Percentiles rank a stretch among this genome's conserved stretches.
Conservation (phyloP, 129 eudicot species). For the Flaveria bidentis region DNA sequence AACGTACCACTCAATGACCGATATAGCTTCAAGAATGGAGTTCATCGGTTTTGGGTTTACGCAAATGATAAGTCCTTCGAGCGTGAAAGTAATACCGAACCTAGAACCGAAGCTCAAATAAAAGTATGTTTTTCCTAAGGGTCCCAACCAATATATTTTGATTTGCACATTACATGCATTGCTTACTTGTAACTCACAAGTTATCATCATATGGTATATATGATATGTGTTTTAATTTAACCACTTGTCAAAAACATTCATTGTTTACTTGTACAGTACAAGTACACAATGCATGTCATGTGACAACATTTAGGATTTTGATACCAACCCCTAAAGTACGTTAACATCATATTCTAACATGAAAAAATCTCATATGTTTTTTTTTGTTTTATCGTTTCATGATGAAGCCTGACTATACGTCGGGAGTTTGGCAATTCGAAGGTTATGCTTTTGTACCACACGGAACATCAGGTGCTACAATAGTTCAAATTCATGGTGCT, state of each 20-base stretch:
- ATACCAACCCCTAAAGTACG: background rate
- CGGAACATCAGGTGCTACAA: slow-evolving; percentile 52
- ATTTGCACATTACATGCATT: background rate
- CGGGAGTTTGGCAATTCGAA: slow-evolving; percentile 61
- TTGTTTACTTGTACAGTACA: background rate
- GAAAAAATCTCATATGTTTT: too few relatives aligned
- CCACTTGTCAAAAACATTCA: background rate
- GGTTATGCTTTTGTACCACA: slow-evolving; percentile 48
- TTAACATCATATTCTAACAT: too few relatives aligned
- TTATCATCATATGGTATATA: background rate
- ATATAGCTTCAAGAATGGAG: slow-evolving; percentile 45
- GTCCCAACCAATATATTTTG: background rate
- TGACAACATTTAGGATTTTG: background rate
- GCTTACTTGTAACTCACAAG: background rate
- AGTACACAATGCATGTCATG: background rate
- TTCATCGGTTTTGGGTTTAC: slow-evolving; percentile 56
- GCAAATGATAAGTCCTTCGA: slow-evolving; percentile 45
- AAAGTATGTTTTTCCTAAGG: slow-evolving; percentile 25
- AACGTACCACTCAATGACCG: slow-evolving; percentile 42
- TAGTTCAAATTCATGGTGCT: slow-evolving; percentile 57
- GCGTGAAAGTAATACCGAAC: slow-evolving; percentile 44
- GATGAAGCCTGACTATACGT: slow-evolving; percentile 47
- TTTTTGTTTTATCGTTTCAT: background rate
- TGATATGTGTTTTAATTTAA: background rate
- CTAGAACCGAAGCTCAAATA: slow-evolving; percentile 56